phyloP scores from a whole-genome alignment of 768 basidiomycete species.

The Rubroboletus pulcherrimus region DNA sequence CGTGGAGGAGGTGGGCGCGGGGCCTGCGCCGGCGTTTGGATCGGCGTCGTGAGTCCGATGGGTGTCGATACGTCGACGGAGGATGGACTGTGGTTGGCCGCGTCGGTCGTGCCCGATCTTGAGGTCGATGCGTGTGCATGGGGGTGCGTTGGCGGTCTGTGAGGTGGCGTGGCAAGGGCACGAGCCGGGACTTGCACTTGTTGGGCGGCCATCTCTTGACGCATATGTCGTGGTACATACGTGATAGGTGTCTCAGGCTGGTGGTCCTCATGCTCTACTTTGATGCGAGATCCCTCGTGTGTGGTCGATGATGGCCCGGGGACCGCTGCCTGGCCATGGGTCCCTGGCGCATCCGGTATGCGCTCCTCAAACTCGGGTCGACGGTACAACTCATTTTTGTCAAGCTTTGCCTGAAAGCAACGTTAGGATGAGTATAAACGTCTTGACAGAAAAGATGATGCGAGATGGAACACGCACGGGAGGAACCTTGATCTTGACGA shows the following conservation, averaged over 20 bases:
- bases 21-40: conserved; percentile 32
- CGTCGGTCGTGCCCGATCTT: neutral
- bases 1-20: conserved; percentile 25
- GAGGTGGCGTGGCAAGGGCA: neutral
- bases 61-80: neutral
- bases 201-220: conserved; percentile 22
- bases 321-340: neutral
- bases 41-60: conserved; percentile 32
- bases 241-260: conserved; percentile 23
- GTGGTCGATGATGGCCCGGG: neutral
- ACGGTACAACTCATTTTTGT: conserved; percentile 63
- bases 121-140: neutral
- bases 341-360: conserved; percentile 26
- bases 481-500: conserved; percentile 82
- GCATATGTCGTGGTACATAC: conserved; percentile 41
- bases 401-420: conserved; percentile 47
- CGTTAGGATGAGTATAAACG: neutral
- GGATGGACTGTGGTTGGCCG: neutral
- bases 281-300: conserved; percentile 8
- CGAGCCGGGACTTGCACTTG: conserved; percentile 1
- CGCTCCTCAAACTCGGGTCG: conserved; percentile 64
- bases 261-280: conserved; percentile 14
- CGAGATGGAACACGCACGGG: conserved; percentile 49
- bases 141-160: neutral
- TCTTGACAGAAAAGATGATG: neutral